These are phyloP conservation scores for Gossypioides kirkii DNA, from an alignment of 345 rosid species.

Conservation along the genomic window DNA sequence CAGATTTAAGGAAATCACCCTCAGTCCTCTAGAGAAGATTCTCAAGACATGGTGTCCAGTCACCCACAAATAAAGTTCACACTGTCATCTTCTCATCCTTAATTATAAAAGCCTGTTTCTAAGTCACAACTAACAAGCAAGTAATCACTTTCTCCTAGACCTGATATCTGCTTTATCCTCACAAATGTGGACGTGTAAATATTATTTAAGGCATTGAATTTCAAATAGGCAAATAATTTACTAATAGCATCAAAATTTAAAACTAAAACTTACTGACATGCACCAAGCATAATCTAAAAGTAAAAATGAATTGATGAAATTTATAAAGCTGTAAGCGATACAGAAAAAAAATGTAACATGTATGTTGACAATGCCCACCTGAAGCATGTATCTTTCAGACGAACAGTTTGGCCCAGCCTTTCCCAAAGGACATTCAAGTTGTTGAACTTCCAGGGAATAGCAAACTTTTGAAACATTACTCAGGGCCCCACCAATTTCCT, in stretches of 20 bases:
- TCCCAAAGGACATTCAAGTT: conserved; percentile 63
- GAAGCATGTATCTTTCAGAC: conserved; percentile 56
- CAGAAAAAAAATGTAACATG: neutral
- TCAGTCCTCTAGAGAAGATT: neutral
- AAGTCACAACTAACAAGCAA: neutral
- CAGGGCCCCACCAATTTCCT: conserved; percentile 30
- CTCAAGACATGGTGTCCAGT: neutral
- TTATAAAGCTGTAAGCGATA: neutral
- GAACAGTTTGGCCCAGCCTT: conserved; percentile 80
- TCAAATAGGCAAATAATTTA: neutral
- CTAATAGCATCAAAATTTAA: neutral
- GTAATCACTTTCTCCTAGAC: neutral
- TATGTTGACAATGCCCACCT: conserved; percentile 38
- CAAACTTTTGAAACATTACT: conserved; percentile 39
- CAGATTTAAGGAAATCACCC: neutral
- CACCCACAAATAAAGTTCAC: neutral
- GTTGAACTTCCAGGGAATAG: conserved; percentile 58
- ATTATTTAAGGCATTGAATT: neutral
- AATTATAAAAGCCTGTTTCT: neutral
- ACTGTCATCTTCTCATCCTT: neutral
- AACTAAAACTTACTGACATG: neutral
- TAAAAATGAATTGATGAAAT: neutral
- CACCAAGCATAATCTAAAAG: conserved; percentile 1
- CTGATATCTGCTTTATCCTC: conserved; percentile 1
- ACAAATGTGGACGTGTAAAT: neutral